Percentiles rank a stretch among this genome's conserved stretches.
Conservation (phyloP, 202 grass and related monocot genomes). For the Carex arenaria region DNA sequence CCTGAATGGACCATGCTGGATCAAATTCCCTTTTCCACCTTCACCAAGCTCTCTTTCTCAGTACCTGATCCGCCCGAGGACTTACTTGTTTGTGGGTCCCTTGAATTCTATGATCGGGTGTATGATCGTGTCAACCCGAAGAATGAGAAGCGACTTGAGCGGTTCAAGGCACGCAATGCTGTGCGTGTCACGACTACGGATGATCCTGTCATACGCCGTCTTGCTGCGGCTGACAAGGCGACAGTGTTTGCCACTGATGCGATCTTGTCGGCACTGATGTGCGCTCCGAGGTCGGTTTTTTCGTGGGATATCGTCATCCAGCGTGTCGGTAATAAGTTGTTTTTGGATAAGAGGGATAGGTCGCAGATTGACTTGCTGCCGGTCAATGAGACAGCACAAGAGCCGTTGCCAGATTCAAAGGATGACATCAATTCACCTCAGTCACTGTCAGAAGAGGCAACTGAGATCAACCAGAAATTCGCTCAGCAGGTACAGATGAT, state of each 20-base stretch:
- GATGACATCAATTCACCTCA: slow-evolving; percentile 86
- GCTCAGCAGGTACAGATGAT: slow-evolving; percentile 47
- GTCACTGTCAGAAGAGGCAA: slow-evolving; percentile 73
- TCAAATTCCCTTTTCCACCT: slow-evolving; percentile 95
- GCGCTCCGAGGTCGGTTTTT: slow-evolving; percentile 62
- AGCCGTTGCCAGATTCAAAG: slow-evolving; percentile 76
- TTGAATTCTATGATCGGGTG: slow-evolving; percentile 69
- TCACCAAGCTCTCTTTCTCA: slow-evolving; percentile 91
- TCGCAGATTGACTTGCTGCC: slow-evolving; percentile 79
- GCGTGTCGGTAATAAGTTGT: slow-evolving; percentile 90
- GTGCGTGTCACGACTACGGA: slow-evolving; percentile 89
- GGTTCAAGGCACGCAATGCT: slow-evolving; percentile 83
- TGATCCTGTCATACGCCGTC: slow-evolving; percentile 83
- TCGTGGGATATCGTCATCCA: slow-evolving; percentile 91
- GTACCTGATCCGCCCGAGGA: slow-evolving; percentile 82
- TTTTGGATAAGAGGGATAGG: slow-evolving; percentile 92
- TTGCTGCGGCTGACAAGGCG: slow-evolving; percentile 82
- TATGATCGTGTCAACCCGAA: slow-evolving; percentile 88
- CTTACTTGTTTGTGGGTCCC: slow-evolving; percentile 70
- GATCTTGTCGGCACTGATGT: slow-evolving; percentile 81
- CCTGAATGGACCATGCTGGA: slow-evolving; percentile 94
- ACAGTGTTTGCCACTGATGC: slow-evolving; percentile 80
- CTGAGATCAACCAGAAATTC: slow-evolving; percentile 99
- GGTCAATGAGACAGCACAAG: slow-evolving; percentile 87
- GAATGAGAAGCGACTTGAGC: slow-evolving; percentile 72